Percentiles rank a stretch among this genome's conserved stretches.
Evolutionary conservation across 495 filamentous ascomycete species (phyloP).

Genomic region (Achaetomiella virescens): DNA sequence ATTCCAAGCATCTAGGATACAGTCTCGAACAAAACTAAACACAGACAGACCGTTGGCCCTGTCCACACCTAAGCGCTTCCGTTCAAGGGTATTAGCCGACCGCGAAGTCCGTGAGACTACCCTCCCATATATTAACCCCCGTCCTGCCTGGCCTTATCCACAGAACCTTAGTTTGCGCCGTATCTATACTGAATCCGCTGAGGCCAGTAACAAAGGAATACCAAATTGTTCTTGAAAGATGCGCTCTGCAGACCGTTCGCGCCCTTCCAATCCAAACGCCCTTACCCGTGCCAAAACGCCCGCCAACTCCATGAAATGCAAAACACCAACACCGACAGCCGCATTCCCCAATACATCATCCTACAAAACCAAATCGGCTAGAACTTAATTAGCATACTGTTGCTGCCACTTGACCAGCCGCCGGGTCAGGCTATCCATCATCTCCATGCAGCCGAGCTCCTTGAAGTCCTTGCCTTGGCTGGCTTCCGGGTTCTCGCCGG

Average conservation of each 20-base stretch:
- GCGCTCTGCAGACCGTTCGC: not conserved
- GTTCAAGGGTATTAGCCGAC: conserved; percentile 7
- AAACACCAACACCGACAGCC: not conserved
- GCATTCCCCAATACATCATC: not conserved
- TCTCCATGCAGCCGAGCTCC: conserved; percentile 63
- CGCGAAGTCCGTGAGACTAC: conserved; percentile 7
- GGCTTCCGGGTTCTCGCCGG: not conserved
- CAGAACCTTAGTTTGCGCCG: not conserved
- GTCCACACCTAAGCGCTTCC: conserved; percentile 6
- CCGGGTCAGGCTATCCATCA: conserved; percentile 76
- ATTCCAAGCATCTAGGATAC: not conserved
- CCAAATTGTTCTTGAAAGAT: not conserved
- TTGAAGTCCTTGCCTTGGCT: conserved; percentile 51
- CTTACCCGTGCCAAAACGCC: not conserved
- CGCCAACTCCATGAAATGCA: conserved; percentile 5
- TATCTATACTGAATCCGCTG: not conserved
- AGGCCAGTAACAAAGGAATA: not conserved
- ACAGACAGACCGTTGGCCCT: not conserved
- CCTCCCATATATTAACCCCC: conserved; percentile 2
- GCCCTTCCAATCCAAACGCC: not conserved
- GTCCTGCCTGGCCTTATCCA: not conserved
- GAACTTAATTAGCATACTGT: conserved; percentile 35
- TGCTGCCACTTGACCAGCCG: conserved; percentile 75
- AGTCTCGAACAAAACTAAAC: not conserved
- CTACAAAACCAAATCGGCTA: not conserved